A percentile compares a stretch with the other conserved stretches of the same genome.
These are phyloP conservation scores for Sporothrix euskadiensis DNA, from an alignment of 2,329 filamentous ascomycete genomes.

Conservation along the genomic window DNA sequence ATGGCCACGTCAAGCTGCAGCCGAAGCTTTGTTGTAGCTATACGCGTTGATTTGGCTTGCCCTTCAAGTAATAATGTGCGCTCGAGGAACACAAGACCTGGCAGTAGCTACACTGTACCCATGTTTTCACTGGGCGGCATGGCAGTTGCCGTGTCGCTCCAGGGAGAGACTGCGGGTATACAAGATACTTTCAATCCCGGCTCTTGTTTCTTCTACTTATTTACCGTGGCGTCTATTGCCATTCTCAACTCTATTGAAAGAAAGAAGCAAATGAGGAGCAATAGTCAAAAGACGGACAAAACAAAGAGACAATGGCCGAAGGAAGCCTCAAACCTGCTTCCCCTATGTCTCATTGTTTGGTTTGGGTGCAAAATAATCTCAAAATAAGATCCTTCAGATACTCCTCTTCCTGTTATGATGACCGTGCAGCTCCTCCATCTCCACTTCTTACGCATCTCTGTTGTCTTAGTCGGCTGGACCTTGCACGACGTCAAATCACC, in stretches of 20 bases:
- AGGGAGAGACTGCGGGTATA: neutral
- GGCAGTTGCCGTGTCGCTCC: neutral
- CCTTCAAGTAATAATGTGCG: neutral
- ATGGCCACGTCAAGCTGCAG: neutral
- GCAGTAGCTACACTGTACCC: neutral
- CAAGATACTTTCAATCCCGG: neutral
- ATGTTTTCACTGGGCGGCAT: neutral
- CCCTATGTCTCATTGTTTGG: neutral
- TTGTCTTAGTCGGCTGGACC: constrained; percentile 21
- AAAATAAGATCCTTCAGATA: neutral
- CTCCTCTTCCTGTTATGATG: neutral
- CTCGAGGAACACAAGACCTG: neutral
- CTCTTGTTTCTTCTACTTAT: neutral
- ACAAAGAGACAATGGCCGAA: neutral
- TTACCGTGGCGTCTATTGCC: neutral
- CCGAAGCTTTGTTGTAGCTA: neutral
- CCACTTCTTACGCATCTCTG: neutral
- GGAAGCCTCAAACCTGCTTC: neutral
- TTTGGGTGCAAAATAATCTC: neutral
- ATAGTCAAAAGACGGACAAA: neutral
- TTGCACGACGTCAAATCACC: constrained; percentile 17
- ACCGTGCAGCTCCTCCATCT: constrained; percentile 1
- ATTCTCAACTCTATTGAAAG: neutral
- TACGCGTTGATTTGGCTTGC: too few relatives aligned
- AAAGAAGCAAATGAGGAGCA: neutral